These are phyloP conservation scores for Trametes pubescens DNA, from an alignment of 1,284 basidiomycete species.

Conservation along the genomic window DNA sequence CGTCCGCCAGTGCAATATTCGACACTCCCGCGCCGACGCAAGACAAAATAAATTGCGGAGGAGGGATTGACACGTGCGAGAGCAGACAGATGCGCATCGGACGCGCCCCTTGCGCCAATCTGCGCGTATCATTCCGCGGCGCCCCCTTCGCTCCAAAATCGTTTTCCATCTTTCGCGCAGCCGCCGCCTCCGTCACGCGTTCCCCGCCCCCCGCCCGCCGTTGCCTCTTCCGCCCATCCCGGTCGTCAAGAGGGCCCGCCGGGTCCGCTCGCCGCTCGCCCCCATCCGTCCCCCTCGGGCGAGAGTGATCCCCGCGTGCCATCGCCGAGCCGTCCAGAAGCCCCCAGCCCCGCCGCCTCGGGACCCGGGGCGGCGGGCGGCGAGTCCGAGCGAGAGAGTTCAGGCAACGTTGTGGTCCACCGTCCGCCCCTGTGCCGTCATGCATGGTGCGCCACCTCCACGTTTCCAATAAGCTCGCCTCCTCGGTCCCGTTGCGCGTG, in stretches of 20 bases:
- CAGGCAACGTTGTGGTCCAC: not conserved
- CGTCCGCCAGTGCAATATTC: not conserved
- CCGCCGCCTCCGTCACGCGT: not conserved
- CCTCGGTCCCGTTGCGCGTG: conserved; percentile 9
- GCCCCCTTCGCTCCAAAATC: conserved; percentile 7
- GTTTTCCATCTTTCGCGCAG: conserved; percentile 13
- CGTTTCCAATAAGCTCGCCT: not conserved
- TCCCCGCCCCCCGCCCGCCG: not conserved
- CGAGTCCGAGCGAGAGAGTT: not conserved
- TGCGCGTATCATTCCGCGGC: conserved; percentile 25
- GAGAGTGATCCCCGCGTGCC: not conserved
- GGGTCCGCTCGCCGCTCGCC: not conserved
- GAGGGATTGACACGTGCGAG: conserved; percentile 6
- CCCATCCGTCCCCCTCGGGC: not conserved
- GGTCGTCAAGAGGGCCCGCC: conserved; percentile 1
- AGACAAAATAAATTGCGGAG: not conserved
- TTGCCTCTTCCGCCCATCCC: not conserved
- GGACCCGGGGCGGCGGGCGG: not conserved
- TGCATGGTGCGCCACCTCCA: not conserved
- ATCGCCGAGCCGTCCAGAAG: not conserved
- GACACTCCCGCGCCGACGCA: not conserved
- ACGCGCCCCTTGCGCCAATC: conserved; percentile 20
- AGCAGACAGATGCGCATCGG: not conserved
- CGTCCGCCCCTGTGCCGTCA: conserved; percentile 13
- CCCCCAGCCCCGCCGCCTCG: not conserved